Percentiles rank a stretch among this genome's conserved stretches.
phyloP scores from a whole-genome alignment of 164 flowering plant species.

The Piper betle region DNA sequence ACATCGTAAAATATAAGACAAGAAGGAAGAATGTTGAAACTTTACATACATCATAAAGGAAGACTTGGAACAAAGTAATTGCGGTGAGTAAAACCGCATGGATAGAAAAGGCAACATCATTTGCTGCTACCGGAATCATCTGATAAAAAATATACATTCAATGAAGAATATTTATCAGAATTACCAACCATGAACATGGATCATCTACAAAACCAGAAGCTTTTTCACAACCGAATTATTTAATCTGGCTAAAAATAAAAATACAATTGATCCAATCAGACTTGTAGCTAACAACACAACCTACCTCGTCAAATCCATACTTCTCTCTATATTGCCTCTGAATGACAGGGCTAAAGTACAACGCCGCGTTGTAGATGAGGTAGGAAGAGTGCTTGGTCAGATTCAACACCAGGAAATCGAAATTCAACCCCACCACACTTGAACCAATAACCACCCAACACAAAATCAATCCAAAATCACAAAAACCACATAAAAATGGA shows the following conservation, averaged over 20 bases:
- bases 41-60: conserved; percentile 60
- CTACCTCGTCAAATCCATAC: conserved; percentile 53
- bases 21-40: background rate
- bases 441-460: background rate
- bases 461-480: too few relatives aligned
- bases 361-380: conserved; percentile 72
- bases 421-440: conserved; percentile 38
- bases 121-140: conserved; percentile 95
- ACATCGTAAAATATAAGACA: background rate
- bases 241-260: too few relatives aligned
- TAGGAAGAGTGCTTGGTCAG: conserved; percentile 83
- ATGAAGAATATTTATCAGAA: too few relatives aligned
- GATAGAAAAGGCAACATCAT: conserved; percentile 84
- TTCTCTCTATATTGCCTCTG: conserved; percentile 61
- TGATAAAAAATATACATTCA: conserved; percentile 14
- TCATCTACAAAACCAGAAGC: too few relatives aligned
- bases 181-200: too few relatives aligned
- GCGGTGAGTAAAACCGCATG: conserved; percentile 79
- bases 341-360: conserved; percentile 69
- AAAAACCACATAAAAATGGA: background rate
- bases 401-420: conserved; percentile 73
- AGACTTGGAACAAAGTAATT: conserved; percentile 56
- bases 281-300: background rate
- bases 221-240: too few relatives aligned
- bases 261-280: too few relatives aligned